These are phyloP conservation scores for Phaffomyces thermotolerans DNA, from an alignment of 805 yeast species.

Conservation along the genomic window DNA sequence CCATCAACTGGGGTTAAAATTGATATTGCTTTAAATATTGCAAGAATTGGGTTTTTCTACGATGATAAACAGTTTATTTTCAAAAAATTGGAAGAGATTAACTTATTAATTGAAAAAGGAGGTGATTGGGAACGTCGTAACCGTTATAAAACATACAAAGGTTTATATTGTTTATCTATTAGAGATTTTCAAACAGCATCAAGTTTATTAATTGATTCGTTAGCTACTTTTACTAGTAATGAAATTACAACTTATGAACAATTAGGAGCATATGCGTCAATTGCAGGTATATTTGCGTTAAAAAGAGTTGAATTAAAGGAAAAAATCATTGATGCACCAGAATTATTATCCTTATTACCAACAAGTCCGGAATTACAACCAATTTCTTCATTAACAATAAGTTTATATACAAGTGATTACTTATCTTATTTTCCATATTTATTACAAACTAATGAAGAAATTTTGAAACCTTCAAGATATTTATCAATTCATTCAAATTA, in stretches of 20 bases:
- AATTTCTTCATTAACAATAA: constrained; percentile 72
- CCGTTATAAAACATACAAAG: constrained; percentile 85
- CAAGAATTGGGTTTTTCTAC: constrained; percentile 85
- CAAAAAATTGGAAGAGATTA: constrained; percentile 66
- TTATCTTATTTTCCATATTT: constrained; percentile 68
- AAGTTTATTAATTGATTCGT: constrained; percentile 74
- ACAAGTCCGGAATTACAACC: constrained; percentile 69
- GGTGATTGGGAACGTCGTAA: constrained; percentile 99
- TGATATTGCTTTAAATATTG: constrained; percentile 73
- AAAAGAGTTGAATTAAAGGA: constrained; percentile 78
- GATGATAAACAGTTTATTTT: constrained; percentile 66
- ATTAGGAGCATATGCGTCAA: constrained; percentile 80
- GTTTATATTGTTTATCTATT: constrained; percentile 75
- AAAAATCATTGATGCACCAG: constrained; percentile 90
- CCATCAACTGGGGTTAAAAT: constrained; percentile 88
- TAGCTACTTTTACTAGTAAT: constrained; percentile 91
- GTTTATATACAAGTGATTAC: constrained; percentile 86
- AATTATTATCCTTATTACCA: constrained; percentile 72
- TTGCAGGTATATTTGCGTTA: constrained; percentile 80
- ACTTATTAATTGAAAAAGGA: constrained; percentile 81
- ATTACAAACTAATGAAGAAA: constrained; percentile 67
- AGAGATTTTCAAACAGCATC: constrained; percentile 86
- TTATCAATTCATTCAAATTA: constrained; percentile 72
- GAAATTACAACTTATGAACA: constrained; percentile 86
- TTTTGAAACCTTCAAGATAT: constrained; percentile 59